These are phyloP conservation scores for Diaporthe velutina DNA, from an alignment of 2,329 filamentous ascomycete species.

Conservation along the genomic window DNA sequence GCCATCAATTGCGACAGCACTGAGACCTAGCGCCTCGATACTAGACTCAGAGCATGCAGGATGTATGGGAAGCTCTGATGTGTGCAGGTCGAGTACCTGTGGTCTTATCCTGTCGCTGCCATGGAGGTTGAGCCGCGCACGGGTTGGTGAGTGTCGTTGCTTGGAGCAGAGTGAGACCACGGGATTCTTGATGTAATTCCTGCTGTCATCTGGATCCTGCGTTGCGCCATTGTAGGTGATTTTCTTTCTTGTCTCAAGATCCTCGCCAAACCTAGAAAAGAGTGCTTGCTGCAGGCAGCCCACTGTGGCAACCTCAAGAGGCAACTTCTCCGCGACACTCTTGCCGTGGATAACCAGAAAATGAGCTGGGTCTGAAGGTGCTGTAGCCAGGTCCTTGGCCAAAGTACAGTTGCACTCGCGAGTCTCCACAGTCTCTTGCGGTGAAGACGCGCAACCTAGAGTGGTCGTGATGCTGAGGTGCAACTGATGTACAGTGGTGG, in stretches of 20 bases:
- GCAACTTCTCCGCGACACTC: constrained; percentile 5
- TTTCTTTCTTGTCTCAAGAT: constrained; percentile 2
- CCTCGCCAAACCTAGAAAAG: neutral
- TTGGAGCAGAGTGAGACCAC: constrained; percentile 29
- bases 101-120: constrained; percentile 3
- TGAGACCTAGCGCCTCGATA: neutral
- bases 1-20: neutral
- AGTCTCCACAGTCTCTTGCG: constrained; percentile 1
- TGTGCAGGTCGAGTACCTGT: constrained; percentile 20
- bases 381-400: neutral
- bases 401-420: constrained; percentile 26
- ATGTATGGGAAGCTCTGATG: constrained; percentile 30
- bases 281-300: constrained; percentile 7
- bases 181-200: constrained; percentile 2
- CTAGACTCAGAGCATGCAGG: neutral
- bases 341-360: constrained; percentile 28
- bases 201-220: neutral
- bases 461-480: neutral
- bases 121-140: neutral
- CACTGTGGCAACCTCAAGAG: constrained; percentile 5
- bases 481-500: neutral
- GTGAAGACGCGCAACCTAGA: neutral
- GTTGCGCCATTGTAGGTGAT: constrained; percentile 2
- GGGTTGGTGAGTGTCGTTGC: constrained; percentile 2
- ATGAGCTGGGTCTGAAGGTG: neutral